These are phyloP conservation scores for Colletotrichum salicis DNA, from an alignment of 2,329 filamentous ascomycete genomes.

Conservation along the genomic window DNA sequence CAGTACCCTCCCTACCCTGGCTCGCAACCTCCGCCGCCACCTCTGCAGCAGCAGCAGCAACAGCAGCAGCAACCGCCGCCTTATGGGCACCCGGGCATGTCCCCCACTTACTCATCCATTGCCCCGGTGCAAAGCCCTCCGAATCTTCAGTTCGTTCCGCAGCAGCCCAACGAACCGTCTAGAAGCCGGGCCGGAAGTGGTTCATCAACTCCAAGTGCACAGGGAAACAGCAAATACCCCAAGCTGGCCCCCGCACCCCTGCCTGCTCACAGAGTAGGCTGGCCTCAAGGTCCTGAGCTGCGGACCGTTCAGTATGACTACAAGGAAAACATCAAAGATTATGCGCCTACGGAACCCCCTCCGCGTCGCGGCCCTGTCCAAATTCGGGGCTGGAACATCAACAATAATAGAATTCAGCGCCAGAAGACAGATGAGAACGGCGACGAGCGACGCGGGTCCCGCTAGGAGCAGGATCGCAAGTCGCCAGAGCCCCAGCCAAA, in stretches of 20 bases:
- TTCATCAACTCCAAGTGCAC: slow-evolving; percentile 34
- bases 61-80: not conserved
- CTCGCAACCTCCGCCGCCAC: slow-evolving; percentile 14
- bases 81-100: slow-evolving; percentile 30
- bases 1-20: slow-evolving; percentile 22
- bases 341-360: slow-evolving; percentile 63
- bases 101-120: slow-evolving; percentile 32
- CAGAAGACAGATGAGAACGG: slow-evolving; percentile 30
- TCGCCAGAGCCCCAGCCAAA: not conserved
- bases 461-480: slow-evolving; percentile 23
- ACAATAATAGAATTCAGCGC: slow-evolving; percentile 34
- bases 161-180: slow-evolving; percentile 25
- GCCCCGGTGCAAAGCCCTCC: slow-evolving; percentile 34
- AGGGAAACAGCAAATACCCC: slow-evolving; percentile 51
- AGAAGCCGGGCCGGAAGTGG: slow-evolving; percentile 36
- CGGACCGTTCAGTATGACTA: slow-evolving; percentile 68
- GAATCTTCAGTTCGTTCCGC: slow-evolving; percentile 32
- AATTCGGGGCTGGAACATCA: slow-evolving; percentile 62
- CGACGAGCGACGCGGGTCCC: slow-evolving; percentile 37
- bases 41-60: slow-evolving; percentile 8
- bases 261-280: slow-evolving; percentile 60
- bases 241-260: slow-evolving; percentile 69
- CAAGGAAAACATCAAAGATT: slow-evolving; percentile 67
- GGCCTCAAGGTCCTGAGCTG: slow-evolving; percentile 61
- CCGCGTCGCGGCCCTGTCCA: slow-evolving; percentile 66